phyloP scores from a whole-genome alignment of 108 stramenopile species.

The Pelagomonas calceolata region DNA sequence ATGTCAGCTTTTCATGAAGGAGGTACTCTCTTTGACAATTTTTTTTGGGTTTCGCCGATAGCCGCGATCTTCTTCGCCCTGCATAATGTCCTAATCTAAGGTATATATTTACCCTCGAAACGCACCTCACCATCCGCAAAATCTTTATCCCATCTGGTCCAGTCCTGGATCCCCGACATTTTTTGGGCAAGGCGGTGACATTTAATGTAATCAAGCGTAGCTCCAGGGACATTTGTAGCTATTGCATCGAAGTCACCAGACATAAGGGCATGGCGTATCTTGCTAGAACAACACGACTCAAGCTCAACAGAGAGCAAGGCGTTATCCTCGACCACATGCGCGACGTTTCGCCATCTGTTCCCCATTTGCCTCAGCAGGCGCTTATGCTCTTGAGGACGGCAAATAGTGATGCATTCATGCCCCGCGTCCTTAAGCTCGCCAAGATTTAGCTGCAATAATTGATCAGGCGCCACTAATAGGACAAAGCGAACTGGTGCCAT shows the following conservation, averaged over 20 bases:
- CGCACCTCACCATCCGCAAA: background rate
- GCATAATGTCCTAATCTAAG: no score
- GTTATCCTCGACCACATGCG: constrained; percentile 31
- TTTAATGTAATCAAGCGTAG: background rate
- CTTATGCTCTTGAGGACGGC: constrained; percentile 34
- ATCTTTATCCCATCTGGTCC: constrained; percentile 7
- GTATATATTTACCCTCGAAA: background rate
- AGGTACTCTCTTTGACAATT: background rate
- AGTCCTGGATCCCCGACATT: constrained; percentile 2
- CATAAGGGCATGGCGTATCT: constrained; percentile 1
- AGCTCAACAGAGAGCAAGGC: constrained; percentile 31
- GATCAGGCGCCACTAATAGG: background rate
- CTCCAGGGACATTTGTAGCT: background rate
- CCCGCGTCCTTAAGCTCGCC: constrained; percentile 3
- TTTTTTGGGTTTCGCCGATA: background rate
- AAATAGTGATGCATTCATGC: constrained; percentile 27
- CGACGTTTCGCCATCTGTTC: constrained; percentile 18
- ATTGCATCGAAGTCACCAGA: background rate
- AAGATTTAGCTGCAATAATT: constrained; percentile 11
- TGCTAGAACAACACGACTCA: constrained; percentile 1
- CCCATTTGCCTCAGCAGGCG: constrained; percentile 21
- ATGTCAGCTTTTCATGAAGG: background rate
- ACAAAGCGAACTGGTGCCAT: background rate
- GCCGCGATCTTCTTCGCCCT: background rate
- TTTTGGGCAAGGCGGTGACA: constrained; percentile 7